Percentiles rank a stretch among this genome's conserved stretches.
These are phyloP conservation scores for Penicillium concentricum DNA, from an alignment of 2,329 filamentous ascomycete genomes.

Conservation along the genomic window DNA sequence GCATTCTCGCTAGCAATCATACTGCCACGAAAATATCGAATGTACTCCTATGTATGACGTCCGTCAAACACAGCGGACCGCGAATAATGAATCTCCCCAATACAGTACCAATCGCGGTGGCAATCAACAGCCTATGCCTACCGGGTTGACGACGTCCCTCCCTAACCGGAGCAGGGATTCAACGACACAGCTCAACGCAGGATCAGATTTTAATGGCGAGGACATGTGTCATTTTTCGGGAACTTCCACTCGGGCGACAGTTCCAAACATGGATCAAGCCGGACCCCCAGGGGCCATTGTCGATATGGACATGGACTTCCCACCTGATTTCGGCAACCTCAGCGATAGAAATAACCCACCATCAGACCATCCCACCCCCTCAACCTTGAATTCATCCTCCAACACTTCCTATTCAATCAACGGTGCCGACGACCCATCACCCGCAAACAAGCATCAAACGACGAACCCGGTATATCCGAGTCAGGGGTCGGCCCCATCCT, in stretches of 20 bases:
- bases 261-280: not conserved
- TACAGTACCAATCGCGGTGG: not conserved
- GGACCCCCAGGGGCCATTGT: constrained; percentile 2
- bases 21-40: constrained; percentile 10
- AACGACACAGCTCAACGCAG: not conserved
- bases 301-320: constrained; percentile 34
- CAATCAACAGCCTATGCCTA: constrained; percentile 3
- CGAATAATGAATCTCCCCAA: not conserved
- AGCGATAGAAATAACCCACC: constrained; percentile 31
- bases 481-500: constrained; percentile 13
- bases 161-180: constrained; percentile 26
- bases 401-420: constrained; percentile 36
- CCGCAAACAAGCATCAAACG: constrained; percentile 24
- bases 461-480: constrained; percentile 6
- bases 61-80: constrained; percentile 5
- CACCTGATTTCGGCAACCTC: constrained; percentile 28
- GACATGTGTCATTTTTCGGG: constrained; percentile 12
- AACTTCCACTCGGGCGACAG: constrained; percentile 3
- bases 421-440: constrained; percentile 29
- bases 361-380: constrained; percentile 38
- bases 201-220: not conserved
- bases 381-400: constrained; percentile 38
- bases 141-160: constrained; percentile 21
- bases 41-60: constrained; percentile 11
- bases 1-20: constrained; percentile 8